phyloP scores from a whole-genome alignment of 495 filamentous ascomycete species.

The Hypoxylon intermedium region DNA sequence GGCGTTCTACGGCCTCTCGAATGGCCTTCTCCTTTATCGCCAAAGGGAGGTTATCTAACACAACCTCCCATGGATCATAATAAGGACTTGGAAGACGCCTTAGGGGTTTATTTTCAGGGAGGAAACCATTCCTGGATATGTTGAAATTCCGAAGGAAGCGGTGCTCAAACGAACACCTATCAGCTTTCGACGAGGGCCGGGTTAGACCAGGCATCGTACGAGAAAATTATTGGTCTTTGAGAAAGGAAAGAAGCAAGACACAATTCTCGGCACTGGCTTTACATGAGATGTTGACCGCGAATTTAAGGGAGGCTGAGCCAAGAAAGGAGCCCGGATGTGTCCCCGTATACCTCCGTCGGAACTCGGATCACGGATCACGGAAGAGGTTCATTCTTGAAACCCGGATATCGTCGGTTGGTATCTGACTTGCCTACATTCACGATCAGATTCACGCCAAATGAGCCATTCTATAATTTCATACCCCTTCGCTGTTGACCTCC shows the following conservation, averaged over 20 bases:
- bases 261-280: neutral
- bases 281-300: constrained; percentile 1
- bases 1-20: constrained; percentile 70
- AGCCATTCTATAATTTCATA: no score
- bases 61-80: constrained; percentile 86
- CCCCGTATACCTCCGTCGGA: constrained; percentile 8
- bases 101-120: constrained; percentile 77
- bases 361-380: constrained; percentile 32
- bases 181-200: neutral
- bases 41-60: constrained; percentile 78
- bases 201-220: constrained; percentile 23
- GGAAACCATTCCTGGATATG: constrained; percentile 71
- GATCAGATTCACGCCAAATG: no score
- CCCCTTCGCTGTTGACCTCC: no score
- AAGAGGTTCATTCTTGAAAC: neutral
- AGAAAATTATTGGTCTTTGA: neutral
- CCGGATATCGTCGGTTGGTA: constrained; percentile 8
- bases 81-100: constrained; percentile 79
- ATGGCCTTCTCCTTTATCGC: constrained; percentile 79
- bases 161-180: neutral
- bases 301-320: constrained; percentile 2
- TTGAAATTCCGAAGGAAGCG: constrained; percentile 22
- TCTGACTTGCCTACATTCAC: neutral
- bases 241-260: neutral
- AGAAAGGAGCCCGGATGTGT: constrained; percentile 6